These are phyloP conservation scores for Gossypium turneri DNA, from an alignment of 345 rosid genomes.

Conservation along the genomic window DNA sequence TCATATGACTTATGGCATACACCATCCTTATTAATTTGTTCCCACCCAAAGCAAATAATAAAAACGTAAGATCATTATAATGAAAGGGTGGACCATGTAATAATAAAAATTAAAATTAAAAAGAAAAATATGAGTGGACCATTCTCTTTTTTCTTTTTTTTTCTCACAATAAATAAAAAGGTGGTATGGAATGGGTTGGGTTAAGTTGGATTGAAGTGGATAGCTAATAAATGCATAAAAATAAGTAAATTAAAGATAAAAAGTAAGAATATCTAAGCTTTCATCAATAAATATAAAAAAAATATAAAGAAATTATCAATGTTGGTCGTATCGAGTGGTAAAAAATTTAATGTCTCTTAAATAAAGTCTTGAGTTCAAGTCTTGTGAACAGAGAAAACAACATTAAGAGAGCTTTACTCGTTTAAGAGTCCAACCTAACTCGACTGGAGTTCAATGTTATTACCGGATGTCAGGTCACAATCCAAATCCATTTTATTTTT, in stretches of 20 bases:
- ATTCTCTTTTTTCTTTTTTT: neutral
- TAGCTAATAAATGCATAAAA: neutral
- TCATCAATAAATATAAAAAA: neutral
- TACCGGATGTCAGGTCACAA: neutral
- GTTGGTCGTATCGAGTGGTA: too few relatives aligned
- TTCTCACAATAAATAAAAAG: neutral
- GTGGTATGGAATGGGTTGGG: neutral
- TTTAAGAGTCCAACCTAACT: too few relatives aligned
- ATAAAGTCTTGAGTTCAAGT: too few relatives aligned
- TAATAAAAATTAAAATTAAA: neutral
- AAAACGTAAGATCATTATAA: neutral
- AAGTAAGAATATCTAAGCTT: neutral
- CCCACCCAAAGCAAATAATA: neutral
- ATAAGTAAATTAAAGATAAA: neutral
- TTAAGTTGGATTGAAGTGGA: neutral
- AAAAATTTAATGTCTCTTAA: too few relatives aligned
- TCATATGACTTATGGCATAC: conserved; percentile 8
- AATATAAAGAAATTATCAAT: too few relatives aligned
- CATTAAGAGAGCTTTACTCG: accelerated
- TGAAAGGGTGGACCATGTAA: neutral
- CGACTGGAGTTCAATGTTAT: too few relatives aligned
- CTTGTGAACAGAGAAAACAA: too few relatives aligned
- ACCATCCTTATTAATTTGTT: neutral
- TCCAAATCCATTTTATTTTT: neutral
- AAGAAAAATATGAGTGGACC: neutral